Conservation (phyloP, 306 rosid species). For the Citrullus amarus region DNA sequence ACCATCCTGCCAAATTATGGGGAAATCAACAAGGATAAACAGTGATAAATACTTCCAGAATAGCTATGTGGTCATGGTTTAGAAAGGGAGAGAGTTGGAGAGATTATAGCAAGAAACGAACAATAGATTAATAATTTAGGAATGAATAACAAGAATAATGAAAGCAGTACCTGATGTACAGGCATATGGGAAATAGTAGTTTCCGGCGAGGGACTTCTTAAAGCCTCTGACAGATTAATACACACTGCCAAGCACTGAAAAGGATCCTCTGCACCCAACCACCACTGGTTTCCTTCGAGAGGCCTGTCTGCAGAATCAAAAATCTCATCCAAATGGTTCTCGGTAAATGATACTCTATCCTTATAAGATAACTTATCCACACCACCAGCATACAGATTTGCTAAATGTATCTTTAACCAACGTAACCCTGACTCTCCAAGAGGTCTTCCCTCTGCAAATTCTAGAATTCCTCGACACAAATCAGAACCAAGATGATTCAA, state of each 20-base stretch:
- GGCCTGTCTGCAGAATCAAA: slow-evolving; percentile 83
- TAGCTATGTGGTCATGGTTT: not conserved
- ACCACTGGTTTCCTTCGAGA: slow-evolving; percentile 87
- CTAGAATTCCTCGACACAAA: slow-evolving; percentile 84
- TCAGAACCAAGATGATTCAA: slow-evolving; percentile 97
- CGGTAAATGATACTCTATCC: slow-evolving; percentile 55
- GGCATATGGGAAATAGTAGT: slow-evolving; percentile 70
- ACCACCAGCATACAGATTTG: slow-evolving; percentile 86
- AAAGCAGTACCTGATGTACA: slow-evolving; percentile 68
- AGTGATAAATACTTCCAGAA: not conserved
- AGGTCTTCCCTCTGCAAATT: slow-evolving; percentile 85
- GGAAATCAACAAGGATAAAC: not conserved
- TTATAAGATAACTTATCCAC: slow-evolving; percentile 74
- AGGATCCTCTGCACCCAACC: slow-evolving; percentile 97
- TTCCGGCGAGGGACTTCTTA: slow-evolving; percentile 87
- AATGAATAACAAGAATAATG: not conserved
- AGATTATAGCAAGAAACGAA: not conserved
- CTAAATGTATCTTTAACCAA: slow-evolving; percentile 96
- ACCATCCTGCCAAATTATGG: slow-evolving; percentile 65
- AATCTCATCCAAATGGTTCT: slow-evolving; percentile 57
- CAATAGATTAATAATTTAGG: not conserved
- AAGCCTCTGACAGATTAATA: slow-evolving; percentile 69
- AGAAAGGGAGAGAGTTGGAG: not conserved
- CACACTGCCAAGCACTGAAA: slow-evolving; percentile 90
- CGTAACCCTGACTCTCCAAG: slow-evolving; percentile 72